Base-by-base conservation (phyloP, 2,329 filamentous ascomycete genomes). In the Daldinia sp. region DNA sequence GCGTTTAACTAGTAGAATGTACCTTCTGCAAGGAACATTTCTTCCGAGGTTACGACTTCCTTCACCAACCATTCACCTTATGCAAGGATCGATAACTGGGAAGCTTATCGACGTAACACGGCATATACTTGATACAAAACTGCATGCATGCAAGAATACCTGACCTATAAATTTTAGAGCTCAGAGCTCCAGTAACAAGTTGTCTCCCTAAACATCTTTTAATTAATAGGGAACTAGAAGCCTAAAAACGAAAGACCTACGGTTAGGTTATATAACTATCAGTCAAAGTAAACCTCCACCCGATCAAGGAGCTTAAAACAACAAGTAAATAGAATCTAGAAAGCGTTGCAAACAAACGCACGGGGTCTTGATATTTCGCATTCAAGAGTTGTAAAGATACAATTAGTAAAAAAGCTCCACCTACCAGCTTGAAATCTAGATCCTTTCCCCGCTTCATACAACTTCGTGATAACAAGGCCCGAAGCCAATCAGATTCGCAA, bases 361-460 rank as follows among this genome's bases (percentile, higher is more conserved):
- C 3, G 48, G 17, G 6, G 11, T 35, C 13, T 4, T 19, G n/a
- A 29, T 17, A 35, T 48, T 29, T 13, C 19, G 8, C 15, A 13
- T 3, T 55, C 39, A 15, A 47, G n/a, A 4, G n/a, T 17, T 21
- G 30, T 37, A 37, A 11, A 48, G 32, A 54, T 25, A 59, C 17
- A 53, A 41, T 39, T 4, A 41, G n/a, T n/a, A n/a, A 19, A 37
- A 52, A 45, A 61, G 23, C 49, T 59, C 60, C 54, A 47, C 54
- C 27, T 49, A 27, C 29, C 51, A 23, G 15, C 27, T 54, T 43
- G 10, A 11, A 35, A 45, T 29, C 45, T n/a, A 34, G 11, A 49
- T 27, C 49, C 62, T 63, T n/a, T 66, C 63, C 63, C 63, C 63
- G 60, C 63, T 58, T 54, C 13, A 57, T 11, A 29, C 51, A 37